These are phyloP conservation scores for Puccinia triticina DNA, from an alignment of 1,284 basidiomycete species.

Conservation along the genomic window DNA sequence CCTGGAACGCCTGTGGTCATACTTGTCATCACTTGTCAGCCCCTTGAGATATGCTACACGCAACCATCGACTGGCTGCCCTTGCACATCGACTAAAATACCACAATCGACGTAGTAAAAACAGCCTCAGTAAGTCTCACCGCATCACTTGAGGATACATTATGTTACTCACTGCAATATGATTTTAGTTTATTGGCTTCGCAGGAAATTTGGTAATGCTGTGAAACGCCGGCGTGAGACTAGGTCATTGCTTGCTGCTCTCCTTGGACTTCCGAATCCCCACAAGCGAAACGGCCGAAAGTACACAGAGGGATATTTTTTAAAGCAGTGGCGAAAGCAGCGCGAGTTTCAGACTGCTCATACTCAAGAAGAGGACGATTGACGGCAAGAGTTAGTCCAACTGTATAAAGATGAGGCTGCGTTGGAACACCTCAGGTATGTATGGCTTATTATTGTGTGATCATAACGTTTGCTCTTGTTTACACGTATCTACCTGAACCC, in stretches of 20 bases:
- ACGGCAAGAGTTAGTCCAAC: background rate
- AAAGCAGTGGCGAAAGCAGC: background rate
- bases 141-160: too few species aligned
- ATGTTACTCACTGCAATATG: too few species aligned
- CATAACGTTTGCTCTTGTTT: background rate
- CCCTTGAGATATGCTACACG: background rate
- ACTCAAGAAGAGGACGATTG: background rate
- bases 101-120: constrained; percentile 6
- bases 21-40: background rate
- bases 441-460: background rate
- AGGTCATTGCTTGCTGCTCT: background rate
- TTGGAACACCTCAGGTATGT: background rate
- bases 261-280: background rate
- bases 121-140: too few species aligned
- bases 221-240: background rate
- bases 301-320: background rate
- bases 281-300: background rate
- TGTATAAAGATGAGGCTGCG: background rate
- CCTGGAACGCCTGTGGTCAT: constrained; percentile 4
- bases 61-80: background rate
- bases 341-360: background rate
- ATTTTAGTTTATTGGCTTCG: background rate
- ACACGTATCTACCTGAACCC: too few species aligned
- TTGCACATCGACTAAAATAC: background rate
- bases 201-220: background rate